Conservation (phyloP, 306 rosid genomes). For the Cucumis melo region DNA sequence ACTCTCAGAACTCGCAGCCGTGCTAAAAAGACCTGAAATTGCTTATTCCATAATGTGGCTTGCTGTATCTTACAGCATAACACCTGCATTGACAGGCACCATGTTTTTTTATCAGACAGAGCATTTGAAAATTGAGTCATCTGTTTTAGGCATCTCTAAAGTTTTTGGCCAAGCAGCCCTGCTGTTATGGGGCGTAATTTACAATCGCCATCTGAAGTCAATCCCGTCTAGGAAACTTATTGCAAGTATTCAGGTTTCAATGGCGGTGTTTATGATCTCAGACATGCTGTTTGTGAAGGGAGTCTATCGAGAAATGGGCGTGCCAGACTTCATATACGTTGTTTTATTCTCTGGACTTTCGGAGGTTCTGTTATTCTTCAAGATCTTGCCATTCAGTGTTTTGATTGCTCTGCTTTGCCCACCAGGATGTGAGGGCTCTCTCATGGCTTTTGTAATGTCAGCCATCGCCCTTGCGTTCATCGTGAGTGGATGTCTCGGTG, state of each 20-base stretch:
- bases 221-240: conserved; percentile 57
- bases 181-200: conserved; percentile 69
- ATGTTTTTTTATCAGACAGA: conserved; percentile 93
- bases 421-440: conserved; percentile 81
- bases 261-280: conserved; percentile 66
- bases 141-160: conserved; percentile 66
- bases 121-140: conserved; percentile 48
- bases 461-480: conserved; percentile 60
- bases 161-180: conserved; percentile 80
- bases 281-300: conserved; percentile 75
- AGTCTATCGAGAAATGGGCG: conserved; percentile 43
- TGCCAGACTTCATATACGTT: conserved; percentile 55
- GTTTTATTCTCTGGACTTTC: conserved; percentile 63
- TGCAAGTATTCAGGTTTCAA: conserved; percentile 45
- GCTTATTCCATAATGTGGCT: conserved; percentile 65
- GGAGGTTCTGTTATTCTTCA: conserved; percentile 60
- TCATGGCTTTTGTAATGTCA: conserved; percentile 88
- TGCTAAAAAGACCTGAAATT: conserved; percentile 55
- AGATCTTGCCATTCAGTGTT: conserved; percentile 73
- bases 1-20: conserved; percentile 38
- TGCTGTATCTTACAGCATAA: conserved; percentile 67
- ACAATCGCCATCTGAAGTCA: conserved; percentile 43
- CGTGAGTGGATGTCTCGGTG: conserved; percentile 78
- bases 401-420: conserved; percentile 69
- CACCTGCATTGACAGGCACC: conserved; percentile 75